phyloP scores from a whole-genome alignment of 2,329 filamentous ascomycete species.

The Neonectria magnoliae region DNA sequence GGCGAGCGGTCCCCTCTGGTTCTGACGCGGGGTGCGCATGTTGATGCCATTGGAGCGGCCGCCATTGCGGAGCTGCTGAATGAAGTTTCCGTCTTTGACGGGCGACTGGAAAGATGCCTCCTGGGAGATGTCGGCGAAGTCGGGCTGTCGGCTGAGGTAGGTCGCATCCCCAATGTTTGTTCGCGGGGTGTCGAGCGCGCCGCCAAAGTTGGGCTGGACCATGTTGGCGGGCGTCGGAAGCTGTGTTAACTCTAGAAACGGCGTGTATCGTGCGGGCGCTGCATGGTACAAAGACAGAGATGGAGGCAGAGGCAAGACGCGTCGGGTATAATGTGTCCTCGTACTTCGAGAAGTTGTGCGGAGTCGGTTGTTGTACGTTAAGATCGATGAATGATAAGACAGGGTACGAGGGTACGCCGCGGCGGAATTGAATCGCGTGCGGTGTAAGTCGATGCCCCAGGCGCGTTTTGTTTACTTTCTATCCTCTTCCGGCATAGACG shows the following conservation, averaged over 20 bases:
- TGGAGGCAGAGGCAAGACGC: slow-evolving; percentile 9
- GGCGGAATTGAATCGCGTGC: slow-evolving; percentile 34
- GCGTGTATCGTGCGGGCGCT: slow-evolving; percentile 27
- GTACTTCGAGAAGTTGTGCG: slow-evolving; percentile 18
- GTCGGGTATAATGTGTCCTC: slow-evolving; percentile 5
- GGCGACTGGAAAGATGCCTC: slow-evolving; percentile 89
- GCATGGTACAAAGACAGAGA: slow-evolving; percentile 34
- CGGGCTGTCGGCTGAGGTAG: slow-evolving; percentile 74
- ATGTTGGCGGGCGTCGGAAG: slow-evolving; percentile 53
- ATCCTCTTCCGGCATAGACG: slow-evolving; percentile 49
- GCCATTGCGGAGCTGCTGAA: slow-evolving; percentile 78
- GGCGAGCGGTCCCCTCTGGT: slow-evolving; percentile 70
- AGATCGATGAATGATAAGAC: slow-evolving; percentile 32
- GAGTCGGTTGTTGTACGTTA: slow-evolving; percentile 36
- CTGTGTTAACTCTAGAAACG: slow-evolving; percentile 32
- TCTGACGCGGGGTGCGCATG: slow-evolving; percentile 76
- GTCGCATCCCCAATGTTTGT: slow-evolving; percentile 88
- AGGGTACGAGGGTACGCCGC: slow-evolving; percentile 26
- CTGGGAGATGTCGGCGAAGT: slow-evolving; percentile 82
- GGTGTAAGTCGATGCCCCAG: slow-evolving; percentile 32
- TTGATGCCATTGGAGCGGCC: slow-evolving; percentile 65
- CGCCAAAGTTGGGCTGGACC: slow-evolving; percentile 70
- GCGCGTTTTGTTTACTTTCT: slow-evolving; percentile 57
- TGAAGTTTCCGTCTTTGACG: slow-evolving; percentile 73
- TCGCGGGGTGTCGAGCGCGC: slow-evolving; percentile 83